Evolutionary conservation across 805 yeast genomes (phyloP).

Genomic region (Kluyveromyces aestuarii): DNA sequence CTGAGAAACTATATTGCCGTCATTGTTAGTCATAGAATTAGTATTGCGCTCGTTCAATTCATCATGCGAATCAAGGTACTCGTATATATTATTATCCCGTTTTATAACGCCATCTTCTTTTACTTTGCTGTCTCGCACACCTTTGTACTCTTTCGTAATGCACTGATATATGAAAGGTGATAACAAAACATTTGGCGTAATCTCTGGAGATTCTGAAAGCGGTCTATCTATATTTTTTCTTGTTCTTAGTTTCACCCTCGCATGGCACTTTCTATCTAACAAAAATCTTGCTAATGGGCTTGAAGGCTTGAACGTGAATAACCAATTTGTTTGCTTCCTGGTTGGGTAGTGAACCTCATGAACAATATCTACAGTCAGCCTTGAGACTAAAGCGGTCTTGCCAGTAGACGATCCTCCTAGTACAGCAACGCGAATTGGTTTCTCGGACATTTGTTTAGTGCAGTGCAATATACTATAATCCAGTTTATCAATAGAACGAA

Average conservation of each 20-base stretch:
- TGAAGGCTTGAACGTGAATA: slow-evolving; percentile 45
- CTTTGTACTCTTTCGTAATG: slow-evolving; percentile 1
- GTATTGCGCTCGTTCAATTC: neutral
- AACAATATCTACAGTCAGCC: slow-evolving; percentile 38
- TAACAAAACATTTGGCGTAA: slow-evolving; percentile 24
- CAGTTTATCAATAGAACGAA: no score
- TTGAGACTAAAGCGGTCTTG: slow-evolving; percentile 48
- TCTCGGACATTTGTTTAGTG: slow-evolving; percentile 13
- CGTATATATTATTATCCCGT: neutral
- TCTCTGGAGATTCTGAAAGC: slow-evolving; percentile 23
- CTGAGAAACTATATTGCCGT: slow-evolving; percentile 1
- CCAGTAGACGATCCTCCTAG: slow-evolving; percentile 54
- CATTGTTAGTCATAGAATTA: neutral
- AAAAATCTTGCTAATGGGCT: slow-evolving; percentile 32
- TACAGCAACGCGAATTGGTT: slow-evolving; percentile 50
- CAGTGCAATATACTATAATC: neutral
- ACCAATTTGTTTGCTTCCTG: slow-evolving; percentile 45
- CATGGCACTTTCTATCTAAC: slow-evolving; percentile 39
- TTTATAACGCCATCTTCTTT: neutral
- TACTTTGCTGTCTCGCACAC: neutral
- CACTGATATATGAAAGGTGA: slow-evolving; percentile 24
- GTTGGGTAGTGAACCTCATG: slow-evolving; percentile 74
- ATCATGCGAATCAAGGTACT: slow-evolving; percentile 1
- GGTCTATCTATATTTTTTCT: slow-evolving; percentile 14
- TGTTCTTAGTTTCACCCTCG: slow-evolving; percentile 29